phyloP scores from a whole-genome alignment of 441 rosid species.

The Croton setiger region DNA sequence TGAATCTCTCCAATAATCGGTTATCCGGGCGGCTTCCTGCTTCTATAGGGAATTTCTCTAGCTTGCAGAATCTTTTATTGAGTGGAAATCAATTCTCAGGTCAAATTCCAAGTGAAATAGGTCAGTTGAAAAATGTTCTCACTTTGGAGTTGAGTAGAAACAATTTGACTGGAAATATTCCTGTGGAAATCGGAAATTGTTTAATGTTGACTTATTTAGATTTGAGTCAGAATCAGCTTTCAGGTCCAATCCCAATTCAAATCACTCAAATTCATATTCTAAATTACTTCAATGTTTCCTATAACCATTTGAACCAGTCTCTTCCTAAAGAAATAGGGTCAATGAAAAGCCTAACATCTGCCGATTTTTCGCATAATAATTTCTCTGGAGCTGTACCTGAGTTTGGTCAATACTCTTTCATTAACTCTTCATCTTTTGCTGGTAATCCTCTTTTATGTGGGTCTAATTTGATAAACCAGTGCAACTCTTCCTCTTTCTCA shows the following conservation, averaged over 20 bases:
- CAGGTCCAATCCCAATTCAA: slow-evolving; percentile 65
- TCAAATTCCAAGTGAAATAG: slow-evolving; percentile 51
- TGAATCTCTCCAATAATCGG: slow-evolving; percentile 68
- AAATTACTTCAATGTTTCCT: slow-evolving; percentile 70
- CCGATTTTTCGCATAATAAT: slow-evolving; percentile 79
- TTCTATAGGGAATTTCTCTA: slow-evolving; percentile 55
- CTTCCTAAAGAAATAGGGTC: slow-evolving; percentile 61
- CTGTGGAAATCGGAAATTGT: slow-evolving; percentile 63
- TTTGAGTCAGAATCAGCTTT: slow-evolving; percentile 77
- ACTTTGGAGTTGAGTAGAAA: slow-evolving; percentile 69
- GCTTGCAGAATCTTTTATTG: slow-evolving; percentile 60
- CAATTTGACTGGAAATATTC: slow-evolving; percentile 60
- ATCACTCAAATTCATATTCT: slow-evolving; percentile 57
- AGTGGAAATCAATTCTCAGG: slow-evolving; percentile 58
- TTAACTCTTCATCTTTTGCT: slow-evolving; percentile 70
- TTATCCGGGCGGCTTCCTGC: slow-evolving; percentile 63
- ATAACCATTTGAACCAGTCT: slow-evolving; percentile 57
- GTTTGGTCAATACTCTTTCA: slow-evolving; percentile 66
- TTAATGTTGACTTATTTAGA: slow-evolving; percentile 54
- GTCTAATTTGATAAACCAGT: slow-evolving; percentile 38
- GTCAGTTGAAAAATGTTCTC: slow-evolving; percentile 49
- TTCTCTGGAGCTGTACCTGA: slow-evolving; percentile 76
- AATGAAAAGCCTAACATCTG: slow-evolving; percentile 73
- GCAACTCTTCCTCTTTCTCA: slow-evolving; percentile 42
- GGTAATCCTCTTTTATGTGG: slow-evolving; percentile 82